A percentile compares a stretch with the other conserved stretches of the same genome.
Conservation (phyloP, 768 basidiomycete species). For the Nidula microcarpa region DNA sequence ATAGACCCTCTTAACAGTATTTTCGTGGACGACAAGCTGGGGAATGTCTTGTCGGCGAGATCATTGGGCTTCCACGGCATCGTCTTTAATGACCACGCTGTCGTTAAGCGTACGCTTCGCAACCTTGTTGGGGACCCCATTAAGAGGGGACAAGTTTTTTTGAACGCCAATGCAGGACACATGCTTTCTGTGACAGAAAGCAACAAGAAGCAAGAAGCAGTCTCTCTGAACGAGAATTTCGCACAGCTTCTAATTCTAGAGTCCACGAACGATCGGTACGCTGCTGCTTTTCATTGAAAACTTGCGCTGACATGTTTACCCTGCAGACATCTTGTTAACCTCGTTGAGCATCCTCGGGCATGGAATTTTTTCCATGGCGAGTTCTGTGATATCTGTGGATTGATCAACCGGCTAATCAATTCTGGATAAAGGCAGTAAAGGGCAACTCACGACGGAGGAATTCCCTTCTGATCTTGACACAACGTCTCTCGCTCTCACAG, state of each 20-base stretch:
- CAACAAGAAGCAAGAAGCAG: slow-evolving; percentile 21
- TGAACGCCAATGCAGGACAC: slow-evolving; percentile 33
- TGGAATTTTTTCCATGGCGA: slow-evolving; percentile 58
- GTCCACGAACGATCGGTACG: slow-evolving; percentile 40
- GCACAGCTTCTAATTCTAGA: slow-evolving; percentile 59
- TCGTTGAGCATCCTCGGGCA: slow-evolving; percentile 34
- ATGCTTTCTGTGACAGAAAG: slow-evolving; percentile 42
- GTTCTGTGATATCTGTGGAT: too few species aligned
- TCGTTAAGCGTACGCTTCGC: slow-evolving; percentile 41
- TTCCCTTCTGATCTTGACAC: slow-evolving; percentile 59
- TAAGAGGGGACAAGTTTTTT: slow-evolving; percentile 35
- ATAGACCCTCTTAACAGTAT: slow-evolving; percentile 43
- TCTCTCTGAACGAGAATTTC: slow-evolving; percentile 48
- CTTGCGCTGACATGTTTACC: not conserved
- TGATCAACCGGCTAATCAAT: slow-evolving; percentile 1
- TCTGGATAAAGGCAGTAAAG: slow-evolving; percentile 23
- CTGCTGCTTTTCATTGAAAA: slow-evolving; percentile 1
- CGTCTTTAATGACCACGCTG: slow-evolving; percentile 37
- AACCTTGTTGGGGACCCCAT: slow-evolving; percentile 47
- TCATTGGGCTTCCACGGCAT: slow-evolving; percentile 56
- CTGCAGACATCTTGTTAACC: slow-evolving; percentile 38
- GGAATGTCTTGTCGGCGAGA: slow-evolving; percentile 55
- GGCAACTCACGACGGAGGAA: slow-evolving; percentile 39
- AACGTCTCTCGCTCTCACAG: slow-evolving; percentile 49
- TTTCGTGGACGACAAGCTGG: slow-evolving; percentile 59